Percentiles rank a stretch among this genome's conserved stretches.
phyloP scores from a whole-genome alignment of 257 asterid species.

The Eucommia ulmoides region DNA sequence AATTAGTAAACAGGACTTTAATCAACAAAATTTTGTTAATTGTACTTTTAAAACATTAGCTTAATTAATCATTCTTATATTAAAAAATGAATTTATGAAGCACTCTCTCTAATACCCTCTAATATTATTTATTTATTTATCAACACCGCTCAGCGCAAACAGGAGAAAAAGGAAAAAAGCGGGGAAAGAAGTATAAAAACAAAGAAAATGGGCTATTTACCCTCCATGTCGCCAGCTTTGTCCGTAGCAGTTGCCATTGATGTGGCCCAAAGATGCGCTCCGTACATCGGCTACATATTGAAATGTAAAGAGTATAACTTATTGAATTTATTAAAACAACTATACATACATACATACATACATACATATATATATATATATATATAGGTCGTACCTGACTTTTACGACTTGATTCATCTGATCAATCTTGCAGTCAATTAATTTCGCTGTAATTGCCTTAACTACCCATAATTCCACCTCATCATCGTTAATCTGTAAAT shows the following conservation, averaged over 20 bases:
- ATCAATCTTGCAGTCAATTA: constrained; percentile 82
- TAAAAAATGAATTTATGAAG: too few relatives aligned
- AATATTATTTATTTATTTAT: neutral
- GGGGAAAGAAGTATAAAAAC: neutral
- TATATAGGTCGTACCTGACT: constrained; percentile 57
- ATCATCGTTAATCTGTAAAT: constrained; percentile 53
- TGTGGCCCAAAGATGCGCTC: constrained; percentile 68
- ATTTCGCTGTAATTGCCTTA: constrained; percentile 78
- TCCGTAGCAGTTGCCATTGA: constrained; percentile 64
- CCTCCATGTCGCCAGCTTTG: constrained; percentile 84
- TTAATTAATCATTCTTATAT: neutral
- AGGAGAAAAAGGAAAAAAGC: neutral
- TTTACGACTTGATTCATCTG: constrained; percentile 72
- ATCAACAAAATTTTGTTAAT: neutral
- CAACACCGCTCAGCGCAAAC: neutral
- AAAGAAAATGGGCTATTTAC: constrained; percentile 23
- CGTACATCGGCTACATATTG: constrained; percentile 42
- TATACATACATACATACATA: neutral
- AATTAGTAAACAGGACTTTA: neutral
- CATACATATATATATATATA: neutral
- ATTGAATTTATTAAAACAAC: neutral
- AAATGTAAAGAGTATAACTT: neutral
- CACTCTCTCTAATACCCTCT: neutral
- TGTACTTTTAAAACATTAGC: neutral
- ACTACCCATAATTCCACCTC: constrained; percentile 89